A percentile compares a stretch with the other conserved stretches of the same genome.
These are phyloP conservation scores for Pythium utonaiense DNA, from an alignment of 352 stramenopile species.

Conservation along the genomic window DNA sequence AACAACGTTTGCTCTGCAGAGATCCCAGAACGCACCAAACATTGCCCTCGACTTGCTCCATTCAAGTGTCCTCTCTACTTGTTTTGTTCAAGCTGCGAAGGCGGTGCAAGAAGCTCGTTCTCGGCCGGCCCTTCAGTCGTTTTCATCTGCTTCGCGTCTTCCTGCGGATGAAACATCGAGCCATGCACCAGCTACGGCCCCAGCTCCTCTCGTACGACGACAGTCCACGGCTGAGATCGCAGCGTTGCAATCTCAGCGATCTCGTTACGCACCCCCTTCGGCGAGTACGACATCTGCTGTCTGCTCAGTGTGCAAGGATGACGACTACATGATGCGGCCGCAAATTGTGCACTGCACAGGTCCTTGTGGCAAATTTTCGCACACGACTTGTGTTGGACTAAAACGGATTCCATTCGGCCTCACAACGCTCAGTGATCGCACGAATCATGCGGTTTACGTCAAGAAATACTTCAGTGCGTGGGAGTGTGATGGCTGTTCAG, in stretches of 20 bases:
- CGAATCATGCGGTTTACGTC: conserved; percentile 73
- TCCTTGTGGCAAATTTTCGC: conserved; percentile 49
- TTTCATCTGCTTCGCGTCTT: conserved; percentile 9
- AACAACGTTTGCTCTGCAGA: conserved; percentile 75
- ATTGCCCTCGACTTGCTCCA: conserved; percentile 72
- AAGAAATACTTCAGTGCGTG: conserved; percentile 83
- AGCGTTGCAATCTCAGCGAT: conserved; percentile 63
- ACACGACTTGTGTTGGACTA: conserved; percentile 72
- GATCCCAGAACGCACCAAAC: conserved; percentile 74
- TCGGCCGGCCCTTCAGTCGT: conserved; percentile 15
- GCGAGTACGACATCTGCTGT: conserved; percentile 24
- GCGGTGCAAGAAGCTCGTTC: neutral
- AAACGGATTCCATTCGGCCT: conserved; percentile 81
- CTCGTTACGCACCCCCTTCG: conserved; percentile 42
- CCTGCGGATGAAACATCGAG: neutral
- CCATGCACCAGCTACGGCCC: conserved; percentile 18
- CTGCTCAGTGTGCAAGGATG: conserved; percentile 63
- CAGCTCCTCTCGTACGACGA: conserved; percentile 25
- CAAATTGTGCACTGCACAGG: conserved; percentile 65
- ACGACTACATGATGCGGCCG: conserved; percentile 81
- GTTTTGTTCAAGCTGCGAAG: conserved; percentile 29
- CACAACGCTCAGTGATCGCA: conserved; percentile 78
- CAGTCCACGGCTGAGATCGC: conserved; percentile 74
- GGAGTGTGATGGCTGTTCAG: conserved; percentile 58
- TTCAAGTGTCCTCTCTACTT: conserved; percentile 52